Evolutionary conservation across 2,329 filamentous ascomycete species (phyloP), one percentile per base, ranked within the genome.

Genomic region (Phaeosphaeriaceae sp.): DNA sequence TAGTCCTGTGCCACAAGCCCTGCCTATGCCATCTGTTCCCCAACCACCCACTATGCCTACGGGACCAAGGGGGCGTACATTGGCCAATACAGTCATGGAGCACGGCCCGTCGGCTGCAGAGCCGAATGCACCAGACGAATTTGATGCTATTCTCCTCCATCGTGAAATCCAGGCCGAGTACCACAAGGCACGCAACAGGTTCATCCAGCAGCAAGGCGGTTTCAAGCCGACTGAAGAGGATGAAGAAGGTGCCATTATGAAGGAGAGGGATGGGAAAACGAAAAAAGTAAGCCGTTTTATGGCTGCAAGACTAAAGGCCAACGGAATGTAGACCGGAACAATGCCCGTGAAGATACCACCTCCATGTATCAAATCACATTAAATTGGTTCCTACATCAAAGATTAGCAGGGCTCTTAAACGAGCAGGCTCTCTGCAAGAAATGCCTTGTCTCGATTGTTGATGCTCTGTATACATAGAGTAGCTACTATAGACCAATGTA

Each of bases 141-240:
- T 93, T 32, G 88, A 96, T 60, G 84, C 88, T 4, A 80, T 85
- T 16, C 77, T 92, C 23, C 79, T 93, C 42, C 83, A 88, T 44
- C 86, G 89, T 54, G 88, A 96, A 70, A 86, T 96, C 12, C 87
- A 89, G 6, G 83, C 85, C 30, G 89, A 95, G 67, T 96, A 96
- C 72, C 88, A 96, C 70, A 86, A 84, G 36, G 80, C 90, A 71
- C 87, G 93, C 16, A 96, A 92, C 68, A 84, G 83, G 64, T 87
- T 95, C 74, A 92, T 97, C 45, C 85, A 91, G 60, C 83, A 86
- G 61, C 85, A 94, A 62, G 92, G 92, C 42, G 92, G 92, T 3
- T 96, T 96, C 71, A 76, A 88, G 62, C 62, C 70, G 2, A 82
- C 84, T 48, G 84, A 91, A 60, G 84, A 89, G 50, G 86, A 90